Evolutionary conservation across 116 monocot genomes (phyloP), one percentile per base, ranked within the genome.

Genomic region (Phalaenopsis hybrid): DNA sequence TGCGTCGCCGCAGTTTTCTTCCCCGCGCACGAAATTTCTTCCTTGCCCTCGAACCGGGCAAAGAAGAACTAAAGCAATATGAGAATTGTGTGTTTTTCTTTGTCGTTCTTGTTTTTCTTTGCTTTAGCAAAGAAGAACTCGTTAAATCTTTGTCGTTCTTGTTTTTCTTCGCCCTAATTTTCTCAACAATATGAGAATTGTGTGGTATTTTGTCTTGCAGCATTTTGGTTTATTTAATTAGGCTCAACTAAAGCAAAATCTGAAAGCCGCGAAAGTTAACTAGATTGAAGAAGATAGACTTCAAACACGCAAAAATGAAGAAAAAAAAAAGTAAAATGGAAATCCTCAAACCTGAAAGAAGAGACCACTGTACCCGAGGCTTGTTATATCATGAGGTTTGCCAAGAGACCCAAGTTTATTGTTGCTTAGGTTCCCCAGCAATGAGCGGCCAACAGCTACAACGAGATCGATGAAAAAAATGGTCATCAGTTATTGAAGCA

Each of bases 371-470:
- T 48, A 44, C 0, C 68, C 65, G 8, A 28, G 43, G 37, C 80
- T 68, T 49, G 65, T 44, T 25, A 68, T 45, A 67, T 80, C 21
- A 8, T 80, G 68, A 59, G 41, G 20, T 63, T 34, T 65, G 37
- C 44, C 57, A 59, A 68, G 18, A 63, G 21, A 41, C 44, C 44
- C 65, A 65, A 68, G 44, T 11, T 44, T 63, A 80, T 68, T 80
- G 80, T 23, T 80, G 18, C 80, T 46, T 7, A 80, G 61, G 16
- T 43, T 80, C 44, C 67, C 65, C 45, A 80, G 11, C 48, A 80
- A 80, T 80, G 68, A 48, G 65, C 46, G 65, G 44, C 80, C 68
- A 10, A 68, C 80, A 67, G 77, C 44, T 25, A 77, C 51, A 77
- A 23, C 13, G 23, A 13, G 20, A 31, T 1, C 25, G 31, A n/a